phyloP scores from a whole-genome alignment of 129 eudicot genomes.

The Flaveria sonorensis region DNA sequence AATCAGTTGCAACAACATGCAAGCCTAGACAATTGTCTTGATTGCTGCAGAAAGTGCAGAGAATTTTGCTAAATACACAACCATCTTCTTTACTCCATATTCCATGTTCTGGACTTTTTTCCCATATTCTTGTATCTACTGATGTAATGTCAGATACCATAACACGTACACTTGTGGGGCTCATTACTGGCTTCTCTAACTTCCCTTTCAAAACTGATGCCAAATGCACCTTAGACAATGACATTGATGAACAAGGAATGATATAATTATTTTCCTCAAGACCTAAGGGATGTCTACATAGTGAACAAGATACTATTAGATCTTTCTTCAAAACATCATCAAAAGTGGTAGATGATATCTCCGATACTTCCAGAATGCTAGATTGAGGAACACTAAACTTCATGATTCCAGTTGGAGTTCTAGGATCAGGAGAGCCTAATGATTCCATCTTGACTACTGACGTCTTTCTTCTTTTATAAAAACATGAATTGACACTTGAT shows the following conservation, averaged over 20 bases:
- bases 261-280: conserved; percentile 53
- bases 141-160: conserved; percentile 51
- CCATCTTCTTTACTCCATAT: conserved; percentile 96
- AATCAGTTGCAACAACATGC: conserved; percentile 81
- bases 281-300: conserved; percentile 70
- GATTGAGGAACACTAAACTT: conserved; percentile 28
- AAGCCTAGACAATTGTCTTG: conserved; percentile 72
- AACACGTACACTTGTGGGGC: conserved; percentile 40
- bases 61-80: conserved; percentile 68
- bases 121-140: conserved; percentile 53
- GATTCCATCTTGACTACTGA: conserved; percentile 35
- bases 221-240: conserved; percentile 58
- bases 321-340: conserved; percentile 42
- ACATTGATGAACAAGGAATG: conserved; percentile 49
- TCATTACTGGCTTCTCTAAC: conserved; percentile 31
- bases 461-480: conserved; percentile 59
- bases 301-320: conserved; percentile 57
- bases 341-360: conserved; percentile 36
- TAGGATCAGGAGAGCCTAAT: conserved; percentile 34
- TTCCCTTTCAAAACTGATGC: conserved; percentile 48
- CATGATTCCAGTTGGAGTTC: conserved; percentile 36
- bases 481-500: conserved; percentile 63
- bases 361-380: conserved; percentile 21
- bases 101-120: conserved; percentile 54
- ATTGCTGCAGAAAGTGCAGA: conserved; percentile 71